These are phyloP conservation scores for Quercus wislizeni DNA, from an alignment of 306 rosid genomes.

Conservation along the genomic window DNA sequence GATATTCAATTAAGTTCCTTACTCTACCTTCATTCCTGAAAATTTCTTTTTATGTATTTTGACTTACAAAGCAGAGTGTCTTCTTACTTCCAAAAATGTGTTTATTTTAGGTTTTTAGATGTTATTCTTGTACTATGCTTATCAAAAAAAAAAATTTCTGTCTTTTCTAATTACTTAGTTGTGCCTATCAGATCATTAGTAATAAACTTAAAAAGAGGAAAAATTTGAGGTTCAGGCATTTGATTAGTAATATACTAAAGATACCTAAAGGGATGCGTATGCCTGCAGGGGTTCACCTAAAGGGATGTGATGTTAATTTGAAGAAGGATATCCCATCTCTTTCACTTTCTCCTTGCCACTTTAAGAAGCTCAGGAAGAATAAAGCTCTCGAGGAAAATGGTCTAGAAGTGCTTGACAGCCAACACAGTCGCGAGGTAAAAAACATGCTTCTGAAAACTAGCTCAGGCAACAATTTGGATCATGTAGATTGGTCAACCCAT, in stretches of 20 bases:
- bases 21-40: constrained; percentile 7
- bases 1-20: constrained; percentile 17
- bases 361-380: constrained; percentile 47
- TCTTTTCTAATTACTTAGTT: background rate
- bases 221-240: background rate
- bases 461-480: constrained; percentile 43
- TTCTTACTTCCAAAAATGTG: constrained; percentile 6
- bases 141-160: too few relatives aligned
- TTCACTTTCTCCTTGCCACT: constrained; percentile 75
- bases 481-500: constrained; percentile 57
- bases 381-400: constrained; percentile 54
- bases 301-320: constrained; percentile 44
- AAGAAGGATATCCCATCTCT: constrained; percentile 49
- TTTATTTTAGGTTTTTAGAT: too few relatives aligned
- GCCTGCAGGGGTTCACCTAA: constrained; percentile 79
- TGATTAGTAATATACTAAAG: too few relatives aligned
- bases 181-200: background rate
- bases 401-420: constrained; percentile 41
- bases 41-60: constrained; percentile 5
- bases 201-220: background rate
- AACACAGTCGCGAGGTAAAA: constrained; percentile 37
- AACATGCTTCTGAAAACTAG: constrained; percentile 39
- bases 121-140: too few relatives aligned
- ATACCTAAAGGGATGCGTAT: background rate
- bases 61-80: constrained; percentile 11